Evolutionary conservation across 1,139 yeast genomes (phyloP), one percentile per base, ranked within the genome.

Genomic region (Hanseniaspora uvarum): DNA sequence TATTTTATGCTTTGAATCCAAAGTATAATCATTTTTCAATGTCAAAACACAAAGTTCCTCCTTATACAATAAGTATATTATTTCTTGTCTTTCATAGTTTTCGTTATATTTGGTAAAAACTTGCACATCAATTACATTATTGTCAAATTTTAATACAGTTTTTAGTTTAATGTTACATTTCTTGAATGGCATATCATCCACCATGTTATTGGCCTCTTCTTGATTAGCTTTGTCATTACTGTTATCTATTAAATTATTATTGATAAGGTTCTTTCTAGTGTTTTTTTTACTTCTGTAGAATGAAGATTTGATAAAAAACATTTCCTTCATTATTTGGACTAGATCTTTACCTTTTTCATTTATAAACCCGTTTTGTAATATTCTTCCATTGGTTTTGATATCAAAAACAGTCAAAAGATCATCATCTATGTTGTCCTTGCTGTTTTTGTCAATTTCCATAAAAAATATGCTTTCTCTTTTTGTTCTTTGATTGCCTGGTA

Each of bases 301-400:
- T 4, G 39, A 26, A 10, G 53, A 43, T 31, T 47, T 46, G 8
- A 53, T 41, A 30, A 46, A 61, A 19, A 34, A 57, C 56, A 26
- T 53, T 34, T 48, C 46, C 18, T 53, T 53, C 55, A 53, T 46
- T 49, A 65, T 58, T 43, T 65, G 66, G 37, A 71, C 62, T 52
- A 70, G 62, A 6, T 67, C 59, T 41, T 58, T 59, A 24, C 66
- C 68, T 39, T 63, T 67, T 34, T 65, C 64, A 23, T 70, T 58
- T 1, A 75, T 74, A 31, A 67, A 66, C 0, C 80, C 80, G 60
- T 74, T 75, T 58, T 77, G 81, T 23, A 76, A 63, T 11, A 75
- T 57, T 54, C 64, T 69, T 1, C 73, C 72, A 21, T 63, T 56
- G 34, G 61, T 69, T 18, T 56, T 60, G 39, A 61, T 66, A 39